These are phyloP conservation scores for Immersiella caudata DNA, from an alignment of 495 filamentous ascomycete genomes.

Conservation along the genomic window DNA sequence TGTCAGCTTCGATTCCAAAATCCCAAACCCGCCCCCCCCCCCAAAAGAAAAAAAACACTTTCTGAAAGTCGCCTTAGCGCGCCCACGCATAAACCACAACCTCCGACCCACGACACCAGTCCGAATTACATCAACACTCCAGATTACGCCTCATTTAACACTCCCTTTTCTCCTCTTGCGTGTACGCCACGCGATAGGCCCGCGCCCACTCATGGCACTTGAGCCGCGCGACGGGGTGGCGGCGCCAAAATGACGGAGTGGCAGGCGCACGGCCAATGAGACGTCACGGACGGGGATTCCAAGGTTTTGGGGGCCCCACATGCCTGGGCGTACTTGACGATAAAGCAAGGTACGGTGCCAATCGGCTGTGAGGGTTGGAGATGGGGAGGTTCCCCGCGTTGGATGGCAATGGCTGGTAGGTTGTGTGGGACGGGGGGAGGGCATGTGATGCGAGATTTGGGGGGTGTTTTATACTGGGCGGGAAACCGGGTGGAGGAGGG, in stretches of 20 bases:
- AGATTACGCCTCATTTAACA: not conserved
- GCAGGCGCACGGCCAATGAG: not conserved
- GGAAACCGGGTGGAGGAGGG: no score
- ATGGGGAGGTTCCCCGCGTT: not conserved
- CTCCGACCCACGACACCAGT: no score
- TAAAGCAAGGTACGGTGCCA: no score
- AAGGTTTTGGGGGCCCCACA: not conserved
- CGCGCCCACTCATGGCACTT: not conserved
- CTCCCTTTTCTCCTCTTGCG: not conserved
- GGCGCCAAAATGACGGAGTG: not conserved
- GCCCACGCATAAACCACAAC: no score
- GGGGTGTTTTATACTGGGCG: not conserved
- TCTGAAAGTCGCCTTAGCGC: no score
- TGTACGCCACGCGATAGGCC: not conserved
- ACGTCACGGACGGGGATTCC: not conserved
- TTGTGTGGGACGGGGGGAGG: not conserved
- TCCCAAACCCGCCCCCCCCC: no score
- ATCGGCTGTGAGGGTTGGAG: no score
- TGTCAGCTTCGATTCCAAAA: not conserved
- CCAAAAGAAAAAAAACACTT: no score
- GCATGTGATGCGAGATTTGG: not conserved
- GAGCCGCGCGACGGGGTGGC: slow-evolving; percentile 10
- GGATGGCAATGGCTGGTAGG: not conserved
- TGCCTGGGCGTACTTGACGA: no score
- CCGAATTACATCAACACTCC: no score